phyloP scores from a whole-genome alignment of 1,284 basidiomycete genomes.

The Polyporus tsugae region DNA sequence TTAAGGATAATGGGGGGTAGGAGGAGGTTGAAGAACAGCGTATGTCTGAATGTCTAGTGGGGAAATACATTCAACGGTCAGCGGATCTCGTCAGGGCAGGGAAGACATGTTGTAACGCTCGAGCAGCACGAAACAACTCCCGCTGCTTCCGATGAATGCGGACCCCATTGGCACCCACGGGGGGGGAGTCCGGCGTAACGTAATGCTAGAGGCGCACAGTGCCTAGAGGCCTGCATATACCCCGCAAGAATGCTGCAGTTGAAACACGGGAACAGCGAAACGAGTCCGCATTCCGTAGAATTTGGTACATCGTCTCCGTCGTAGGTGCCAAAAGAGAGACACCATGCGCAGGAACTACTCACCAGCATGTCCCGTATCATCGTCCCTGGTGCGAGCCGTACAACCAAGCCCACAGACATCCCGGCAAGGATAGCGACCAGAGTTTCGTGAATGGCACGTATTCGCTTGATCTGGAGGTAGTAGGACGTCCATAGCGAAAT shows the following conservation, averaged over 20 bases:
- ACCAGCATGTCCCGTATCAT: constrained; percentile 98
- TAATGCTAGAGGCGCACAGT: constrained; percentile 4
- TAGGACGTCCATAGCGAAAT: constrained; percentile 96
- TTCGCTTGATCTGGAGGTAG: constrained; percentile 96
- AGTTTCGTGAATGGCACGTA: constrained; percentile 96
- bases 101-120: neutral
- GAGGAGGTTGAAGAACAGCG: constrained; percentile 97
- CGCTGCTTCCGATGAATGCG: neutral
- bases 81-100: neutral
- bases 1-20: constrained; percentile 98
- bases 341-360: constrained; percentile 47
- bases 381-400: constrained; percentile 90
- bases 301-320: neutral
- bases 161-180: constrained; percentile 1
- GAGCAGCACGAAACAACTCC: neutral
- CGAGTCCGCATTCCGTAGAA: neutral
- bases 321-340: neutral
- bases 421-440: constrained; percentile 96
- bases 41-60: constrained; percentile 94
- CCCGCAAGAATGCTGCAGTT: neutral
- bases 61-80: neutral
- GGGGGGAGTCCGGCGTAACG: neutral
- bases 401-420: constrained; percentile 94
- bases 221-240: neutral
- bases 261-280: neutral